A percentile compares a stretch with the other conserved stretches of the same genome.
These are phyloP conservation scores for Cladosporium sp. DNA, from an alignment of 2,329 filamentous ascomycete genomes.

Conservation along the genomic window DNA sequence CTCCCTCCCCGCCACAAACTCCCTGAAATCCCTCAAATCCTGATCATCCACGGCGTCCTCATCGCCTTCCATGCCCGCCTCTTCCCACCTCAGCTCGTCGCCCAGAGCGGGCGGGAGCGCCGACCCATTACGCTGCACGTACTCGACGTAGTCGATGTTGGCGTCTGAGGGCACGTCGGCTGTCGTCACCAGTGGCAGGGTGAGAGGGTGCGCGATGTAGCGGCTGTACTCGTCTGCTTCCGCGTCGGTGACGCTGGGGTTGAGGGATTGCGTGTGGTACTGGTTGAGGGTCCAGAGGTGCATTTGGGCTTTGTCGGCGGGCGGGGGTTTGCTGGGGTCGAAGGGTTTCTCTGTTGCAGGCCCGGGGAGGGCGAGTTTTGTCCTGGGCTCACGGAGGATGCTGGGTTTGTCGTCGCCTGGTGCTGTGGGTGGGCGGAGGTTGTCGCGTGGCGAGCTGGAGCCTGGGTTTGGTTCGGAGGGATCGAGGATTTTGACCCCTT, in stretches of 20 bases:
- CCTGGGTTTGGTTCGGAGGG: constrained; percentile 35
- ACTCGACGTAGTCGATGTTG: constrained; percentile 70
- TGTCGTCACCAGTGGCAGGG: constrained; percentile 70
- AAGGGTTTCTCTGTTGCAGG: constrained; percentile 14
- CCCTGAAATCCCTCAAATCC: constrained; percentile 67
- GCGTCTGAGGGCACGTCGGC: constrained; percentile 57
- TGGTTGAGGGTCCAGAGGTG: constrained; percentile 86
- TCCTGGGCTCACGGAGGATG: constrained; percentile 37
- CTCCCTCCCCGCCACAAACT: constrained; percentile 70
- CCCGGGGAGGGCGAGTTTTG: constrained; percentile 10
- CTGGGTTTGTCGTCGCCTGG: constrained; percentile 32
- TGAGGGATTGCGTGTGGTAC: constrained; percentile 77
- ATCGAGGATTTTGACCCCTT: constrained; percentile 66
- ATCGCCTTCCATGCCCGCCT: constrained; percentile 48
- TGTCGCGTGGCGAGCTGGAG: background rate
- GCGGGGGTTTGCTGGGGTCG: constrained; percentile 26
- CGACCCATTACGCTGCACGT: constrained; percentile 56
- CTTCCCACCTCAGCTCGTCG: constrained; percentile 35
- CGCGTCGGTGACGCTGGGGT: constrained; percentile 70
- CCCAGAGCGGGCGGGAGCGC: constrained; percentile 1
- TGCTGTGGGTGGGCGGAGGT: constrained; percentile 2
- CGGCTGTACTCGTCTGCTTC: constrained; percentile 83
- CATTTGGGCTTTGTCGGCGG: constrained; percentile 71
- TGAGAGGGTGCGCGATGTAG: constrained; percentile 86
- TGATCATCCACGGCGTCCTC: constrained; percentile 54